Conservation (phyloP, 169 alveolate species). For the Blepharisma undulans region DNA sequence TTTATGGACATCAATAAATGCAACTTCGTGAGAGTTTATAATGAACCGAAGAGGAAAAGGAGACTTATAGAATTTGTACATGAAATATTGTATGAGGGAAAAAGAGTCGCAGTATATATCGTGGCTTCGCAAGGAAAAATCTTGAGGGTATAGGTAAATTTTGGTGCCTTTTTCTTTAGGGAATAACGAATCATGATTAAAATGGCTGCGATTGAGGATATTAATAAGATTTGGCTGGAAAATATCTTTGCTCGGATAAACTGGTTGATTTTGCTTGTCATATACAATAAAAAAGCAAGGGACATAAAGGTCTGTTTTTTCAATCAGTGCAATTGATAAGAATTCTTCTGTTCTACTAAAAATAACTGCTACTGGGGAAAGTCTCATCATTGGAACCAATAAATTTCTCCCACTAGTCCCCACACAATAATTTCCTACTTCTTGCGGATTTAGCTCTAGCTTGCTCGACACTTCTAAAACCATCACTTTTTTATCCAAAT, state of each 20-base stretch:
- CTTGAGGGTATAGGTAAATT: not conserved
- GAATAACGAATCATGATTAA: not conserved
- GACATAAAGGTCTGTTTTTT: not conserved
- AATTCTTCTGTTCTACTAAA: not conserved
- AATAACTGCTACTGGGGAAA: constrained; percentile 4
- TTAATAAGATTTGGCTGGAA: not conserved
- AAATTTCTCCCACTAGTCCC: not conserved
- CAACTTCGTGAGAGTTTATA: not conserved
- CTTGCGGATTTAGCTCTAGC: not conserved
- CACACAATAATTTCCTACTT: not conserved
- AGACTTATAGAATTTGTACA: not conserved
- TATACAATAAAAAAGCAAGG: not conserved
- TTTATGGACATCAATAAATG: not conserved
- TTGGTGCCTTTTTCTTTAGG: not conserved
- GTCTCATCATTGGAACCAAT: not conserved
- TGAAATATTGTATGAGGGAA: not conserved
- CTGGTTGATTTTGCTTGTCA: not conserved
- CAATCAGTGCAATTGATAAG: not conserved
- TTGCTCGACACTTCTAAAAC: constrained; percentile 4
- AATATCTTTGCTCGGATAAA: not conserved
- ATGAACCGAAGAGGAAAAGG: not conserved
- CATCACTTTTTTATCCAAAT: not conserved
- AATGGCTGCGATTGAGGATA: not conserved
- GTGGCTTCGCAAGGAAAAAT: not conserved
- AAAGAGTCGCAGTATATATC: not conserved